Conservation (phyloP, 495 filamentous ascomycete species). For the Penicillium manginii region DNA sequence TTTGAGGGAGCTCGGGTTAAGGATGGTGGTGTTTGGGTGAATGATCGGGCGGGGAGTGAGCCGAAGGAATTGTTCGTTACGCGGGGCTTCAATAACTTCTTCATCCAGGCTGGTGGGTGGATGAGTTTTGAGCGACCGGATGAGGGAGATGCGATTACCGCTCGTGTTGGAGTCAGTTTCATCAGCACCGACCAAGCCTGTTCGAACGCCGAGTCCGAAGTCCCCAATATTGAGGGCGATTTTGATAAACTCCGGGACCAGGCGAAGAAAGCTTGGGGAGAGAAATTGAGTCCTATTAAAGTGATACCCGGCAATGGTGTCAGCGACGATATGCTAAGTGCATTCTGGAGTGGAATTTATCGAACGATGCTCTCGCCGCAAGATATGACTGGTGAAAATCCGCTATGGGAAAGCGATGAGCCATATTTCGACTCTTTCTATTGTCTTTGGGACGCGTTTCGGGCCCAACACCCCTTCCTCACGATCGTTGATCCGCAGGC, state of each 20-base stretch:
- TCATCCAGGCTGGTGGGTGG: slow-evolving; percentile 67
- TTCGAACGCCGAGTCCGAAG: slow-evolving; percentile 66
- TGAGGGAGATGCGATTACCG: slow-evolving; percentile 52
- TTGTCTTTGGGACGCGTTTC: slow-evolving; percentile 76
- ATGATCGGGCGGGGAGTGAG: slow-evolving; percentile 60
- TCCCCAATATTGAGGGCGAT: slow-evolving; percentile 52
- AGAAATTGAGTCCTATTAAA: slow-evolving; percentile 63
- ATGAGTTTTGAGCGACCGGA: slow-evolving; percentile 53
- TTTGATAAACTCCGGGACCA: slow-evolving; percentile 54
- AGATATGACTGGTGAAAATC: slow-evolving; percentile 80
- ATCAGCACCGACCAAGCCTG: slow-evolving; percentile 70
- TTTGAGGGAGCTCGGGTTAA: slow-evolving; percentile 61
- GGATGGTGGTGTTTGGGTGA: slow-evolving; percentile 68
- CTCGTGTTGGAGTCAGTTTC: slow-evolving; percentile 71
- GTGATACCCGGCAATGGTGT: slow-evolving; percentile 55
- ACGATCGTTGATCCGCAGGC: slow-evolving; percentile 68
- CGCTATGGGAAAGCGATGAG: slow-evolving; percentile 68
- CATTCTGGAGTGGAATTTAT: slow-evolving; percentile 75
- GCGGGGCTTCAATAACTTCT: slow-evolving; percentile 59
- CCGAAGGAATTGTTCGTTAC: slow-evolving; percentile 63
- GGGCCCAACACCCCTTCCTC: slow-evolving; percentile 70
- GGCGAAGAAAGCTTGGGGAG: slow-evolving; percentile 61
- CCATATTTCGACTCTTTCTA: slow-evolving; percentile 82
- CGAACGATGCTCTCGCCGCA: slow-evolving; percentile 75
- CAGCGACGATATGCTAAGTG: slow-evolving; percentile 54